Evolutionary conservation across 2,329 filamentous ascomycete genomes (phyloP).

Genomic region (Ascosphaera acerosa): DNA sequence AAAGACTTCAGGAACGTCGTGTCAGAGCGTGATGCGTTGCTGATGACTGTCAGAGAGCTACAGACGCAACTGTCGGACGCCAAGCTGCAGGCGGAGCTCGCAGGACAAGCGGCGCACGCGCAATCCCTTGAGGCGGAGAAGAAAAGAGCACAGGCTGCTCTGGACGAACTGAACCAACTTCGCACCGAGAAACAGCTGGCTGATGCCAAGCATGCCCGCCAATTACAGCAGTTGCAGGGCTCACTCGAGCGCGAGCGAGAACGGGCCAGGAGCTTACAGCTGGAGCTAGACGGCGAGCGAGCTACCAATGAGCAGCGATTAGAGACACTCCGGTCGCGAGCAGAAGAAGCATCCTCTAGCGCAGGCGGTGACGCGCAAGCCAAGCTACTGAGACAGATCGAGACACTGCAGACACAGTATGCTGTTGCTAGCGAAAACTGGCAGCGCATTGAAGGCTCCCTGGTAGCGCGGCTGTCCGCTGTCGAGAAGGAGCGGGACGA

Average conservation of each 20-base stretch:
- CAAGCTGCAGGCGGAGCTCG: conserved; percentile 37
- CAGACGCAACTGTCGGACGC: conserved; percentile 44
- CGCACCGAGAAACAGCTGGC: conserved; percentile 55
- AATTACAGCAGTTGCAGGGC: conserved; percentile 47
- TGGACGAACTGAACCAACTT: conserved; percentile 36
- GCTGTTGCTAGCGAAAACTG: conserved; percentile 87
- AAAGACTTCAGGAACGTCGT: conserved; percentile 36
- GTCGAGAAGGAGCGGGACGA: conserved; percentile 87
- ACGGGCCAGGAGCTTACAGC: conserved; percentile 38
- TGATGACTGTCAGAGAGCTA: conserved; percentile 39
- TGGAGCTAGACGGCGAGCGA: conserved; percentile 59
- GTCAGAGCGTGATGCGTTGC: conserved; percentile 36
- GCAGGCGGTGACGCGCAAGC: conserved; percentile 60
- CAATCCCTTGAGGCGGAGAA: conserved; percentile 44
- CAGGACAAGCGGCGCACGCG: conserved; percentile 38
- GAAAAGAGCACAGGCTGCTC: conserved; percentile 27
- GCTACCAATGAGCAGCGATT: conserved; percentile 62
- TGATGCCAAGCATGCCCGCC: conserved; percentile 37
- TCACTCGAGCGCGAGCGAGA: conserved; percentile 49
- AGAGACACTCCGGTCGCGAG: conserved; percentile 59
- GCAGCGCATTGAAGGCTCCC: conserved; percentile 78
- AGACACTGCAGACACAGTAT: conserved; percentile 89
- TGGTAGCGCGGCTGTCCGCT: conserved; percentile 48
- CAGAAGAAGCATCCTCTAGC: conserved; percentile 73
- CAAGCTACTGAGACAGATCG: conserved; percentile 77